These are phyloP conservation scores for Paecilomyces fulvus DNA, from an alignment of 2,329 filamentous ascomycete species.

Conservation along the genomic window DNA sequence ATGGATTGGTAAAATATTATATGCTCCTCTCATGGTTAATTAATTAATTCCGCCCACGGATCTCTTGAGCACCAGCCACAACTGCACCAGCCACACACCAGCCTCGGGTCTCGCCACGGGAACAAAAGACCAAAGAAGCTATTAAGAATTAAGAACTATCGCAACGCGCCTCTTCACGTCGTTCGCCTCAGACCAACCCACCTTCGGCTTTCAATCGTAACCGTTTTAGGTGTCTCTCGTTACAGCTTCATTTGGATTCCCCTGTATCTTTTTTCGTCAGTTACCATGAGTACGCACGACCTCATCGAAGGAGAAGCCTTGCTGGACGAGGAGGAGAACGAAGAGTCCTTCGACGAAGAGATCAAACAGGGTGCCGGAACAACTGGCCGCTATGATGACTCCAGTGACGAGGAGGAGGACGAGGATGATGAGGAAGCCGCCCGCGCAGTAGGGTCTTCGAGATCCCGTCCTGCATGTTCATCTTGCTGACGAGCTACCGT, in stretches of 20 bases:
- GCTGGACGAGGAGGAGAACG: slow-evolving; percentile 75
- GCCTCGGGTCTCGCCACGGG: slow-evolving; percentile 3
- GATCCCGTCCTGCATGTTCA: neutral
- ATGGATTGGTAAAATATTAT: no score
- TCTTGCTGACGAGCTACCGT: slow-evolving; percentile 9
- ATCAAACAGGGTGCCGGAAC: slow-evolving; percentile 31
- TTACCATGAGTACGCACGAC: slow-evolving; percentile 51
- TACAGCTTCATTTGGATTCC: neutral
- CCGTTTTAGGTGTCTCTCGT: neutral
- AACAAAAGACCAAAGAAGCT: neutral
- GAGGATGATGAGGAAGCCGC: slow-evolving; percentile 85
- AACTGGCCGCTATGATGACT: slow-evolving; percentile 59
- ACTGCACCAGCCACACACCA: neutral
- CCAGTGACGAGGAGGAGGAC: slow-evolving; percentile 85
- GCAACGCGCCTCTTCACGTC: neutral
- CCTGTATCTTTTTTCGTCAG: neutral
- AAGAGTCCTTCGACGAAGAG: slow-evolving; percentile 72
- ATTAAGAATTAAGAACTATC: neutral
- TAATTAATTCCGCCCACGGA: no score
- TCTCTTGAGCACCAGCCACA: slow-evolving; percentile 1
- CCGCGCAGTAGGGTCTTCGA: slow-evolving; percentile 50
- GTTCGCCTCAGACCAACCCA: neutral
- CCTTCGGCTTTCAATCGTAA: neutral
- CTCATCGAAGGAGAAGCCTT: slow-evolving; percentile 80
- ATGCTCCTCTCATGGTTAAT: no score